A percentile compares a stretch with the other conserved stretches of the same genome.
These are phyloP conservation scores for Ceratocystis ficicola DNA, from an alignment of 2,329 filamentous ascomycete species.

Conservation along the genomic window DNA sequence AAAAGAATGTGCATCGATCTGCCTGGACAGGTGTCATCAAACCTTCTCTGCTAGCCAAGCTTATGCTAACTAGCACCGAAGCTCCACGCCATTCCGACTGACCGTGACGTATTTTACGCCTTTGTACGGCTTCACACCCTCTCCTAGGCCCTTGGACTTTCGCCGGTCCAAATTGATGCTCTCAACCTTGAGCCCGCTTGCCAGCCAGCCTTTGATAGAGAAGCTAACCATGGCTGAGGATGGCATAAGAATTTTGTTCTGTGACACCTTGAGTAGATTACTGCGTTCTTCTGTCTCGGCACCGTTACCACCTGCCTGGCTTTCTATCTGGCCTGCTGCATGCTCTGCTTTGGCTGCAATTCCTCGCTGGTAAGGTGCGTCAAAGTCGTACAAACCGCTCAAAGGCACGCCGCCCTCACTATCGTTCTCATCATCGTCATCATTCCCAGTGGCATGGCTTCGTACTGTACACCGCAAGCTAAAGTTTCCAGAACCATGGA, in stretches of 20 bases:
- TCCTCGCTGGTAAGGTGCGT: constrained; percentile 18
- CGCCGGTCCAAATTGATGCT: constrained; percentile 59
- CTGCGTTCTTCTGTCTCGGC: constrained; percentile 31
- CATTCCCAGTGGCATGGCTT: constrained; percentile 43
- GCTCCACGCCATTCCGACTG: constrained; percentile 52
- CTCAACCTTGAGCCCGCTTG: constrained; percentile 55
- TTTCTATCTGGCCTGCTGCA: constrained; percentile 25
- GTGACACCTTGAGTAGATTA: constrained; percentile 47
- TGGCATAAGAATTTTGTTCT: constrained; percentile 69
- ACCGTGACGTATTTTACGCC: constrained; percentile 92
- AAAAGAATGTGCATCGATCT: too few species aligned
- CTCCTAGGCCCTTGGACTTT: constrained; percentile 73
- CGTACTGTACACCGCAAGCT: constrained; percentile 70
- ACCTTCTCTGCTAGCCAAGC: too few species aligned
- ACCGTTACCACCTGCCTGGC: background rate
- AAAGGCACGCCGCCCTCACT: constrained; percentile 30
- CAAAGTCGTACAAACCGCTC: constrained; percentile 19
- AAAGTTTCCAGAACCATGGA: constrained; percentile 55
- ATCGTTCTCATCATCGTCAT: constrained; percentile 38
- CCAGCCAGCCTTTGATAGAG: constrained; percentile 55
- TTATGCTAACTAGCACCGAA: constrained; percentile 38
- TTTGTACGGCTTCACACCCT: constrained; percentile 88
- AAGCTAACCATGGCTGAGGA: constrained; percentile 64
- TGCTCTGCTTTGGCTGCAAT: constrained; percentile 23
- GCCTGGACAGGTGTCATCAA: too few species aligned